Evolutionary conservation across 441 rosid genomes (phyloP), one percentile per base, ranked within the genome.

Genomic region (Aquilaria agallochum): DNA sequence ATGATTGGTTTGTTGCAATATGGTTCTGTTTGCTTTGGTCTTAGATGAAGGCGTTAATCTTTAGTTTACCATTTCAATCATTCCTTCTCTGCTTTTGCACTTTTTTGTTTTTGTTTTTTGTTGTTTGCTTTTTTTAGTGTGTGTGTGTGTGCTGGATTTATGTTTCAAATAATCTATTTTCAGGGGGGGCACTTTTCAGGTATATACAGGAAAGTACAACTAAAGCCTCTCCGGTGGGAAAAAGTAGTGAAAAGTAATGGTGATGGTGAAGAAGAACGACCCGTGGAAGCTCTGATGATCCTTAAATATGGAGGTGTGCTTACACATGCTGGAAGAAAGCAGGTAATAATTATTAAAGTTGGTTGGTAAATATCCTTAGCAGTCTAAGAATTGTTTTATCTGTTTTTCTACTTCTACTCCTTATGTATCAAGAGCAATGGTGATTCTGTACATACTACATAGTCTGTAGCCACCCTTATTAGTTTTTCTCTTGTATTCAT

Each of bases 111-210:
- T 34, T 27, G 27, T 20, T 20, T 20, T 20, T 20, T 20, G 27
- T 20, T 20, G 27, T 20, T 10, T 32, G 9, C 10, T 2, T 57
- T 14, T 40, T 5, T 12, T 0, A 12, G 3, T 49, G n/a, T 49
- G 15, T 49, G n/a, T 12, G 3, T 8, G n/a, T 12, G 50, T 5
- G 57, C 15, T 42, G 52, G 56, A 20, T 42, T 49, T n/a, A n/a
- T 49, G 11, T 40, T n/a, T 14, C 27, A 40, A 50, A 44, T 58
- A 62, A 31, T 58, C 52, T 65, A 20, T 40, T 50, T 57, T 42
- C 86, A 92, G 99, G 98, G 97, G 47, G 98, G 99, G 14, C 97
- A 96, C 81, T 96, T 96, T 82, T 96, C 99, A 42, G 99, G 99
- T 65, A 96, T 96, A 66, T 96, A 96, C 68, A 83, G 99, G 87